These are phyloP conservation scores for Fusarium brevicatenulatum DNA, from an alignment of 2,329 filamentous ascomycete genomes.

Conservation along the genomic window DNA sequence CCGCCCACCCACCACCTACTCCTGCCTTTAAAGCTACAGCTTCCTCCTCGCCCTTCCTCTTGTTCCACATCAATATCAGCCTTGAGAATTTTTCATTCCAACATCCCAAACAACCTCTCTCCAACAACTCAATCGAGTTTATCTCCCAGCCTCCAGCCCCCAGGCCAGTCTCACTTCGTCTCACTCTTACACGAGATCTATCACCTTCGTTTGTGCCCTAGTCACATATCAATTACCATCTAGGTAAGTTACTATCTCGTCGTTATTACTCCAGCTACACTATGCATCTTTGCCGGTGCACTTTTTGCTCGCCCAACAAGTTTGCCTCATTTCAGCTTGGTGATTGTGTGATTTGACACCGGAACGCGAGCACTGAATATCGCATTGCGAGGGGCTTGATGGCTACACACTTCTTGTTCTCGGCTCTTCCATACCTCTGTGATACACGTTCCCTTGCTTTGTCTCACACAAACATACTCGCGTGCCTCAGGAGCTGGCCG, in stretches of 20 bases:
- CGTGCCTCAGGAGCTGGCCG: conserved; percentile 21
- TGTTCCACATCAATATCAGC: conserved; percentile 34
- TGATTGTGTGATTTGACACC: conserved; percentile 4
- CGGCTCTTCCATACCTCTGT: conserved; percentile 35
- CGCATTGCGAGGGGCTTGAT: conserved; percentile 26
- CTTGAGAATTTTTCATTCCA: conserved; percentile 35
- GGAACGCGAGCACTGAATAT: conserved; percentile 22
- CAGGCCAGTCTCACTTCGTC: conserved; percentile 31
- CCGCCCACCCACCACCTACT: conserved; percentile 18
- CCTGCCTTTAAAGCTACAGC: conserved; percentile 41
- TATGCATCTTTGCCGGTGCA: background rate
- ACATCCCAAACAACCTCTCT: conserved; percentile 39
- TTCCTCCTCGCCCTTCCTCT: conserved; percentile 36
- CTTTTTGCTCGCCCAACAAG: background rate
- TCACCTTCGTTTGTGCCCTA: conserved; percentile 35
- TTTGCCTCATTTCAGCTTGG: conserved; percentile 13
- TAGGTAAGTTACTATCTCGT: conserved; percentile 19
- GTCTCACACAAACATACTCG: conserved; percentile 47
- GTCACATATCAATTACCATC: conserved; percentile 34
- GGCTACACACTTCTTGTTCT: conserved; percentile 26
- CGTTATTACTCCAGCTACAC: background rate
- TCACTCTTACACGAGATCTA: conserved; percentile 34
- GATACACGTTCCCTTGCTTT: conserved; percentile 40
- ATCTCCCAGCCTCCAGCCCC: conserved; percentile 5
- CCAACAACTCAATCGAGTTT: conserved; percentile 26